A percentile compares a stretch with the other conserved stretches of the same genome.
Conservation (phyloP, 2,329 filamentous ascomycete genomes). For the Alternaria tenuissima region DNA sequence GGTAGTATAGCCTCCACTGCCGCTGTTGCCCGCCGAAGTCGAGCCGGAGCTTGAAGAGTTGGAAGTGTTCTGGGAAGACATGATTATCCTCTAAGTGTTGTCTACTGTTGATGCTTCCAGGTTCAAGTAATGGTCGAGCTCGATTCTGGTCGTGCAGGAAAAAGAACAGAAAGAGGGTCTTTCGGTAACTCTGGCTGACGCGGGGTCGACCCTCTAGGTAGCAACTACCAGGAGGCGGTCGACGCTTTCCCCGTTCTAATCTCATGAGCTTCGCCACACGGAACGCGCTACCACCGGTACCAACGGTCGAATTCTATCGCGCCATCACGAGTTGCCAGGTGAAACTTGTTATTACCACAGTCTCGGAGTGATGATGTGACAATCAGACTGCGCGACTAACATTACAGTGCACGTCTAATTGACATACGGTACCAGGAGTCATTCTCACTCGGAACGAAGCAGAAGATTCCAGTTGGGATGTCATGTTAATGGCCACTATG, state of each 20-base stretch:
- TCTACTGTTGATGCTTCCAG: neutral
- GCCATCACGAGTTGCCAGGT: neutral
- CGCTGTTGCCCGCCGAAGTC: constrained; percentile 15
- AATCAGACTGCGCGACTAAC: neutral
- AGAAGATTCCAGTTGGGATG: neutral
- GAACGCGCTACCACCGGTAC: neutral
- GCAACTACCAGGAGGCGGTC: neutral
- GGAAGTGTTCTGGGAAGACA: constrained; percentile 3
- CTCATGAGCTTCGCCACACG: neutral
- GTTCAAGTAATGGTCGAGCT: neutral
- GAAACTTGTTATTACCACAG: neutral
- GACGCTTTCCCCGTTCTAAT: neutral
- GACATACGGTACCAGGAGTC: neutral
- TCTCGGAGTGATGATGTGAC: neutral
- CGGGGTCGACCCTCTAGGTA: neutral
- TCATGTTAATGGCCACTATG: neutral
- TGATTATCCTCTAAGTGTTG: neutral
- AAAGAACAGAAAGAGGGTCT: neutral
- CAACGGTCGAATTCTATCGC: neutral
- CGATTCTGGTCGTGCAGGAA: neutral
- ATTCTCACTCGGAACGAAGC: neutral
- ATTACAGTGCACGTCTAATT: neutral
- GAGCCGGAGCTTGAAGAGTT: constrained; percentile 22
- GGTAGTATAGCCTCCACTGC: constrained; percentile 44
- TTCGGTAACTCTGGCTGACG: rapidly evolving